These are phyloP conservation scores for Detonula confervacea DNA, from an alignment of 352 stramenopile species.

Conservation along the genomic window DNA sequence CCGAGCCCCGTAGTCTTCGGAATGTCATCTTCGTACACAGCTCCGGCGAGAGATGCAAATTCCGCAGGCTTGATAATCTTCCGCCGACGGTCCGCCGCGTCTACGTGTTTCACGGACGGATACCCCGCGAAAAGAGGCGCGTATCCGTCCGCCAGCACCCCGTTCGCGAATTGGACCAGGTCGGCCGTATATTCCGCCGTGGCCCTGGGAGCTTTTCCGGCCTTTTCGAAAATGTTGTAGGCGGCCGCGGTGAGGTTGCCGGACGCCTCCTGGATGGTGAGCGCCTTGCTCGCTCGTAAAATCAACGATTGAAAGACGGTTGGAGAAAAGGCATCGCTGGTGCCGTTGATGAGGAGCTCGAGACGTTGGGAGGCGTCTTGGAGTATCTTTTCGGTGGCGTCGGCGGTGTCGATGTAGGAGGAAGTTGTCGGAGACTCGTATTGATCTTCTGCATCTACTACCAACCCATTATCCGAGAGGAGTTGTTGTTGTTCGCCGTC, in stretches of 20 bases:
- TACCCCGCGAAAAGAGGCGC: constrained; percentile 69
- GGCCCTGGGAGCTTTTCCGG: constrained; percentile 63
- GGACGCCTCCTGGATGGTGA: constrained; percentile 52
- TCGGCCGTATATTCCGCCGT: constrained; percentile 69
- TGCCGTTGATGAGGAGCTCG: constrained; percentile 61
- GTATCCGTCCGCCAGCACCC: constrained; percentile 65
- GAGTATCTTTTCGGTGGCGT: constrained; percentile 49
- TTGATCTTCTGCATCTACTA: constrained; percentile 19
- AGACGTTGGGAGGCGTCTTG: constrained; percentile 63
- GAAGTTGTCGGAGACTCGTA: neutral
- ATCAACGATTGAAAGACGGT: constrained; percentile 56
- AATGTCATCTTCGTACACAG: constrained; percentile 78
- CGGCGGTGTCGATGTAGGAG: constrained; percentile 1
- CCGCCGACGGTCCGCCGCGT: constrained; percentile 36
- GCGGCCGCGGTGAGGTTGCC: constrained; percentile 63
- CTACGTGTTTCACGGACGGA: constrained; percentile 45
- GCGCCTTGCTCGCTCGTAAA: constrained; percentile 41
- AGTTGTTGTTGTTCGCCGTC: no score
- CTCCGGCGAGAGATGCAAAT: constrained; percentile 67
- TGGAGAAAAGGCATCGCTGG: constrained; percentile 46
- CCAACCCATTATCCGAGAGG: constrained; percentile 19
- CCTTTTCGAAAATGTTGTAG: constrained; percentile 60
- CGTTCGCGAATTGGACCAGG: constrained; percentile 74
- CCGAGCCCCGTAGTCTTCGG: constrained; percentile 45
- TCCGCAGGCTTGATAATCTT: constrained; percentile 63